phyloP scores from a whole-genome alignment of 2,329 filamentous ascomycete genomes.

The Sclerotinia spermophila region DNA sequence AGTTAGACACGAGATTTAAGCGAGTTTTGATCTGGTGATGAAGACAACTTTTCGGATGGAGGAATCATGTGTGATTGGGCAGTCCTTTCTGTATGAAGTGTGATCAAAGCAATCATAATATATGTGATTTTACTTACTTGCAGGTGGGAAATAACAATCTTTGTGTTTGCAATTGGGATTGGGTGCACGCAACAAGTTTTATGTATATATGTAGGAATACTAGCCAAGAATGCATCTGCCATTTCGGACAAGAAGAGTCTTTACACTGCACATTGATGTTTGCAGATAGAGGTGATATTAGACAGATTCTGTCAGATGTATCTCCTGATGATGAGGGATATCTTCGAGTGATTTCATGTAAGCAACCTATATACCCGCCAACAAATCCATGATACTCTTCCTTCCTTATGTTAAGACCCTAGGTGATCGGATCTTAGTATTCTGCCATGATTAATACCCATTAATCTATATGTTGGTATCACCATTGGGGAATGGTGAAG shows the following conservation, averaged over 20 bases:
- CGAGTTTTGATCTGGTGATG: not conserved
- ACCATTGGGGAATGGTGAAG: no score
- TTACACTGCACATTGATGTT: no score
- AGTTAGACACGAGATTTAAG: not conserved
- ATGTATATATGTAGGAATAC: not conserved
- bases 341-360: rapidly evolving
- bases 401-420: no score
- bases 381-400: no score
- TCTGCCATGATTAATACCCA: no score
- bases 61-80: not conserved
- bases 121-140: not conserved
- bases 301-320: not conserved
- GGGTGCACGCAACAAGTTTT: not conserved
- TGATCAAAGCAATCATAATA: not conserved
- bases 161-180: not conserved
- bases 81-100: not conserved
- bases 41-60: no score
- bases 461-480: no score
- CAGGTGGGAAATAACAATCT: not conserved
- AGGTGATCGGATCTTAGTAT: no score
- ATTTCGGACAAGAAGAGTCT: not conserved
- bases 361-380: no score
- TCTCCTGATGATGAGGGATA: no score
- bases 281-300: not conserved
- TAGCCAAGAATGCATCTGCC: not conserved